Evolutionary conservation across 345 rosid genomes (phyloP).

Genomic region (Odontarrhena argentea): DNA sequence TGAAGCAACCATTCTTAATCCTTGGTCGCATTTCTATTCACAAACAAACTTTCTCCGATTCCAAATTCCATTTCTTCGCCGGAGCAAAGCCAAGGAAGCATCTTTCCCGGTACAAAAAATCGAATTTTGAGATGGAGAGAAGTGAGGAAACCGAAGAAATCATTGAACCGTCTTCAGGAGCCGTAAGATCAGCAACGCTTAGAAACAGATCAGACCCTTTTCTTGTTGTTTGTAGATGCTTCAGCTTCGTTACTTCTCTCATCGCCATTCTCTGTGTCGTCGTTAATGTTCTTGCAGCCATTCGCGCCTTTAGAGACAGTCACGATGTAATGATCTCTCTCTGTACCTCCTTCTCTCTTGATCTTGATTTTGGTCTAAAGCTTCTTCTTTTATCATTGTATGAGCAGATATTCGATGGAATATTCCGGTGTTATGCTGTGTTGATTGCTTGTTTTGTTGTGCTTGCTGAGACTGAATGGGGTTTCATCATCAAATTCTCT

Average conservation of each 20-base stretch:
- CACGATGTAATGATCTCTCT: conserved; percentile 55
- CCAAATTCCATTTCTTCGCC: background rate
- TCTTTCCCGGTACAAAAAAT: background rate
- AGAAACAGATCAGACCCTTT: conserved; percentile 60
- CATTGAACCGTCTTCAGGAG: conserved; percentile 18
- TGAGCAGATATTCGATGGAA: conserved; percentile 78
- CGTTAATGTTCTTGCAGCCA: conserved; percentile 85
- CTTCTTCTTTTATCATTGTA: background rate
- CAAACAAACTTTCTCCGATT: background rate
- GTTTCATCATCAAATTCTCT: conserved; percentile 62
- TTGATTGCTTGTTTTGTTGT: conserved; percentile 66
- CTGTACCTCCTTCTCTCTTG: background rate
- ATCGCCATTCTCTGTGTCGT: conserved; percentile 74
- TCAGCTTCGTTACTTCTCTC: conserved; percentile 65
- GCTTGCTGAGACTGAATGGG: conserved; percentile 93
- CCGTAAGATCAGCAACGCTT: conserved; percentile 29
- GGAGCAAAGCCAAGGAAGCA: background rate
- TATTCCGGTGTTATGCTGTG: conserved; percentile 91
- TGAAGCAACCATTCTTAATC: conserved; percentile 23
- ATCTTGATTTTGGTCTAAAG: conserved; percentile 28
- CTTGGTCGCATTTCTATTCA: background rate
- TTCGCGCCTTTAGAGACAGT: conserved; percentile 71
- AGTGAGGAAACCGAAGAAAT: conserved; percentile 31
- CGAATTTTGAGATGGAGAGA: conserved; percentile 35
- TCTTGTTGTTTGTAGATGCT: conserved; percentile 73